Evolutionary conservation across 352 stramenopile genomes (phyloP), one percentile per base, ranked within the genome.

Genomic region (Pythium folliculosum): DNA sequence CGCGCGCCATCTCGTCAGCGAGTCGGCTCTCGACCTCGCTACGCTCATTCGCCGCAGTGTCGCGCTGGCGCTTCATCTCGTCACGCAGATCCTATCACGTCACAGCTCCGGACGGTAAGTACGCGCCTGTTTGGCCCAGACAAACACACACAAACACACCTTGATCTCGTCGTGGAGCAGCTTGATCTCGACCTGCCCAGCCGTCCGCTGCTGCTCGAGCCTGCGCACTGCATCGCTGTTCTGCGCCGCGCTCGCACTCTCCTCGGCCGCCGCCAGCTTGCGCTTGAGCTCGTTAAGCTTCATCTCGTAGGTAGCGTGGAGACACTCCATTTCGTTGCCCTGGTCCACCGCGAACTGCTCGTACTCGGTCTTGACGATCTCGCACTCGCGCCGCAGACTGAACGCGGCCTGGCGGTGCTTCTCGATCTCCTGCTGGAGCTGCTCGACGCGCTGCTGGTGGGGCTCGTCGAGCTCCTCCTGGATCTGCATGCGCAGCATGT

Each of bases 291-390:
- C 80, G 6, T 63, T 76, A 14, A 89, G 47, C 10, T 81, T 80
- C 51, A 89, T 70, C 59, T 85, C 75, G 55, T 94, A 86, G 13
- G 85, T 89, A 10, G 84, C 75, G n/a, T 91, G 77, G 5, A 92
- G 69, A 50, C 76, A 83, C 51, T 94, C 83, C 69, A 91, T 83
- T 49, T 96, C 88, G 32, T 88, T 89, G 19, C 81, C 68, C 73
- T 94, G 86, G 50, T 94, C 81, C 27, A 91, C 77, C 0, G 84
- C 78, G 63, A 82, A 92, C 73, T 94, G 84, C 54, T 94, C 88
- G 76, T 92, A 93, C 75, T 94, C 88, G 32, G 86, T 87, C 71
- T 94, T 94, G 22, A 96, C 56, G 8, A 90, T 69, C 61, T 96
- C 88, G 64, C 81, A 88, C 53, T 94, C 88, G 22, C 85, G 77